Evolutionary conservation across 2,329 filamentous ascomycete genomes (phyloP).

Genomic region (Fusarium albidum): DNA sequence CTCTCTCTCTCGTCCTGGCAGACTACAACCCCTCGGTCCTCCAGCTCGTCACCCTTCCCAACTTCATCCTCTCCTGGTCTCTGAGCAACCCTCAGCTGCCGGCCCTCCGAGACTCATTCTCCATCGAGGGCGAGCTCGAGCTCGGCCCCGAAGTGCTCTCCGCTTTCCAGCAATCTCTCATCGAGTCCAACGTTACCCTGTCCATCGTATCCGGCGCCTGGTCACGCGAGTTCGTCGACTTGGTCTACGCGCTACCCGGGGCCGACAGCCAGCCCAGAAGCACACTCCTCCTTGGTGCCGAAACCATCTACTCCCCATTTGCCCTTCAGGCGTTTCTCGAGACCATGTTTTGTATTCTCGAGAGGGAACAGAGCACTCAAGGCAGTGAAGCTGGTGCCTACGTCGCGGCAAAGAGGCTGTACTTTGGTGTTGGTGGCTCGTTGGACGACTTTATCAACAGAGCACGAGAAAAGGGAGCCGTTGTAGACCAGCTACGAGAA

Average conservation of each 20-base stretch:
- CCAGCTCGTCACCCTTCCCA: conserved; percentile 80
- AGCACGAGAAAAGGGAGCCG: conserved; percentile 57
- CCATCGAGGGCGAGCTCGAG: conserved; percentile 68
- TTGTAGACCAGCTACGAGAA: conserved; percentile 61
- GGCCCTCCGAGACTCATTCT: conserved; percentile 55
- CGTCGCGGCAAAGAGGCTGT: conserved; percentile 80
- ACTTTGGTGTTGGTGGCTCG: conserved; percentile 86
- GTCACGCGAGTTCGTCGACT: conserved; percentile 69
- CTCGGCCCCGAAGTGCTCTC: conserved; percentile 64
- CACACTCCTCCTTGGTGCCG: conserved; percentile 73
- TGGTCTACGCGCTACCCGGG: conserved; percentile 56
- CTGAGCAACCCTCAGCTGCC: conserved; percentile 51
- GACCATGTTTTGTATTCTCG: conserved; percentile 67
- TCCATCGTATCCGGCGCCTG: conserved; percentile 79
- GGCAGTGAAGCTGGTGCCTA: conserved; percentile 65
- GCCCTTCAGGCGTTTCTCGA: conserved; percentile 74
- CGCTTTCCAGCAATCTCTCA: conserved; percentile 66
- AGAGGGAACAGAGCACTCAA: conserved; percentile 47
- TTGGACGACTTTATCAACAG: conserved; percentile 75
- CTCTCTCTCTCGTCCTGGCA: conserved; percentile 70
- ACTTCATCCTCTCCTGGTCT: conserved; percentile 76
- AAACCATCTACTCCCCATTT: conserved; percentile 84
- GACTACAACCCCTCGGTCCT: conserved; percentile 85
- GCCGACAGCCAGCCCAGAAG: conserved; percentile 16
- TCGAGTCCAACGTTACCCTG: conserved; percentile 59